Evolutionary conservation across 1,284 basidiomycete species (phyloP).

Genomic region (Ustilago xerochloae): DNA sequence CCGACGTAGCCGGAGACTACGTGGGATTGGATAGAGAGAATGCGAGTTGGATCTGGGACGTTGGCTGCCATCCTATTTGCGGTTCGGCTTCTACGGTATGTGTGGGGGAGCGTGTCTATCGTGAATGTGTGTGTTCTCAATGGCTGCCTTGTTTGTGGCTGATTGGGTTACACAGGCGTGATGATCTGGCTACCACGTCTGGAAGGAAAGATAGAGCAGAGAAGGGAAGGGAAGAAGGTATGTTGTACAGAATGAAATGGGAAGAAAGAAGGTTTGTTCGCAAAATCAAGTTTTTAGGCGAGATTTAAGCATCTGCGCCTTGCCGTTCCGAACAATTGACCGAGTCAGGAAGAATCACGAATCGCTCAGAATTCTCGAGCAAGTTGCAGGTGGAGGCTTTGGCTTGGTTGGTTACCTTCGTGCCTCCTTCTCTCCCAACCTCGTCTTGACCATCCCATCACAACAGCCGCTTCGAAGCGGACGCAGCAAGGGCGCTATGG

Average conservation of each 20-base stretch:
- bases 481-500: constrained; percentile 44
- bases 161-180: too few relatives aligned
- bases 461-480: too few relatives aligned
- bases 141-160: too few relatives aligned
- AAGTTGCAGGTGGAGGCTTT: background rate
- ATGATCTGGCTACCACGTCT: too few relatives aligned
- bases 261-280: background rate
- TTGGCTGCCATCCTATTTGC: constrained; percentile 44
- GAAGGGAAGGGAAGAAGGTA: too few relatives aligned
- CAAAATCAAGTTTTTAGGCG: background rate
- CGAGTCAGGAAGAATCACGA: constrained; percentile 15
- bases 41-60: constrained; percentile 36
- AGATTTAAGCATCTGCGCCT: constrained; percentile 17
- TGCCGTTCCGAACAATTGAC: constrained; percentile 27
- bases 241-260: background rate
- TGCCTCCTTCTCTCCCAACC: background rate
- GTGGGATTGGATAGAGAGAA: constrained; percentile 84
- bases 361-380: background rate
- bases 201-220: background rate
- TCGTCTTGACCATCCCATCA: background rate
- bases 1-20: constrained; percentile 95
- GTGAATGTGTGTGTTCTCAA: background rate
- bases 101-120: too few relatives aligned
- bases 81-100: background rate
- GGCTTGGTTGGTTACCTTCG: background rate